These are phyloP conservation scores for Eucalyptus melliodora DNA, from an alignment of 345 rosid genomes.

Conservation along the genomic window DNA sequence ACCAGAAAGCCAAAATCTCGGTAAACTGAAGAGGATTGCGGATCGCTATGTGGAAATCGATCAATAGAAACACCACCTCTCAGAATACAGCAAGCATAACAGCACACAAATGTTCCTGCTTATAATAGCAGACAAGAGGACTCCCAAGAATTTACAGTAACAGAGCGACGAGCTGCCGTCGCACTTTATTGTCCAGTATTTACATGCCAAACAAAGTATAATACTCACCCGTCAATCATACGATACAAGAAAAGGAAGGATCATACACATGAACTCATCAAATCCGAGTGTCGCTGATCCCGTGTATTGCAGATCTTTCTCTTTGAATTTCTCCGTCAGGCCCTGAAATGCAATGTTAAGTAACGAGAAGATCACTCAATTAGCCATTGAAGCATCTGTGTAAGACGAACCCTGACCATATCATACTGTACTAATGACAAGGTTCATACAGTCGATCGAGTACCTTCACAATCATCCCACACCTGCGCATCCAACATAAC, in stretches of 20 bases:
- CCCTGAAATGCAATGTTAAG: slow-evolving; percentile 24
- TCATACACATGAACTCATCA: slow-evolving; percentile 46
- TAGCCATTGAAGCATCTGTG: background rate
- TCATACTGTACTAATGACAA: background rate
- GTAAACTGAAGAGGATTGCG: background rate
- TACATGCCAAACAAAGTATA: background rate
- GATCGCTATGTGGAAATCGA: background rate
- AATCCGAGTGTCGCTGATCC: slow-evolving; percentile 43
- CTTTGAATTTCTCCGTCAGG: slow-evolving; percentile 60
- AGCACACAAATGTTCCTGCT: background rate
- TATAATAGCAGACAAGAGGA: background rate
- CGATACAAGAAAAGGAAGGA: slow-evolving; percentile 48
- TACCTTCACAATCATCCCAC: slow-evolving; percentile 67
- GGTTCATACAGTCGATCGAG: background rate
- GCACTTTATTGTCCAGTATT: background rate
- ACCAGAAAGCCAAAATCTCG: background rate
- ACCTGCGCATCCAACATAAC: slow-evolving; percentile 26
- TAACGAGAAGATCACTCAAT: background rate
- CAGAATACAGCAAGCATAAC: background rate
- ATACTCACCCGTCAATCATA: slow-evolving; percentile 14
- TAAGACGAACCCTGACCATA: background rate
- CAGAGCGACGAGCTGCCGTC: background rate
- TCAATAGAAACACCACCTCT: background rate
- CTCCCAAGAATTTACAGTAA: background rate
- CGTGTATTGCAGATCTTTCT: slow-evolving; percentile 29